Conservation (phyloP, 148 eudicot genomes). For the Rhododendron williamsianum region DNA sequence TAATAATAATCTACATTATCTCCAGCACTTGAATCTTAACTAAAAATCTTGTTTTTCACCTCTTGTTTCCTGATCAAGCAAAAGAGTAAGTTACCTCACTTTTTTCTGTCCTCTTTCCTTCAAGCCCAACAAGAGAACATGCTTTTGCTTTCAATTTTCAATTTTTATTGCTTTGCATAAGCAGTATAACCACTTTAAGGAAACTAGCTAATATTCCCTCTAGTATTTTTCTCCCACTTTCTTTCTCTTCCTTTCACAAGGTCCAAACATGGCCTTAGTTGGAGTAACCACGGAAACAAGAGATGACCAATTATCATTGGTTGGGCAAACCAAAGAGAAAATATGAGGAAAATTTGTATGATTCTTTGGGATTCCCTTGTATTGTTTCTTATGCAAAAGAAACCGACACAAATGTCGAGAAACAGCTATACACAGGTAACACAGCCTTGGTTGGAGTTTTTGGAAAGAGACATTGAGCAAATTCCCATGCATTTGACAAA, state of each 20-base stretch:
- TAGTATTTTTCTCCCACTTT: neutral
- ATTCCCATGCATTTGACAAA: neutral
- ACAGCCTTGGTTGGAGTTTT: neutral
- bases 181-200: neutral
- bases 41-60: neutral
- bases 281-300: neutral
- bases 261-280: neutral
- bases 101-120: neutral
- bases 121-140: neutral
- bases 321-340: neutral
- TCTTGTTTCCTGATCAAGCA: neutral
- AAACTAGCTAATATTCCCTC: neutral
- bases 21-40: neutral
- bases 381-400: neutral
- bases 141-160: neutral
- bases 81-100: neutral
- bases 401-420: neutral
- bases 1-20: neutral
- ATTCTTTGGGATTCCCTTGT: neutral
- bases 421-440: neutral
- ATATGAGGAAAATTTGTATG: neutral
- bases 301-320: neutral
- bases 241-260: neutral
- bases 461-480: neutral
- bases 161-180: neutral